Evolutionary conservation across 129 eudicot genomes (phyloP).

Genomic region (Artemisia annua): DNA sequence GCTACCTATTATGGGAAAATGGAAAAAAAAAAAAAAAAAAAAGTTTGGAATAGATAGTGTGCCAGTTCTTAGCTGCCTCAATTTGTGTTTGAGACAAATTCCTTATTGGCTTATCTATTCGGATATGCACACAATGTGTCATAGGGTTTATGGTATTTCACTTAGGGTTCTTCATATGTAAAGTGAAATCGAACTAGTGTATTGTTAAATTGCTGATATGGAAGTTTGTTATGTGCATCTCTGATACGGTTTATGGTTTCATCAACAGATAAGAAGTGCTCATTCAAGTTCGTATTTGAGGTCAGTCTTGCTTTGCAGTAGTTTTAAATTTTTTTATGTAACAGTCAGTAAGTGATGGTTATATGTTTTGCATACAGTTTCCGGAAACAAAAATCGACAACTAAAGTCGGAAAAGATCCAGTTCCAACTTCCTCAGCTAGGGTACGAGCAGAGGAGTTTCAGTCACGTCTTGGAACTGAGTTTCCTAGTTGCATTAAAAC

Average conservation of each 20-base stretch:
- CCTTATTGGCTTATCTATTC: background rate
- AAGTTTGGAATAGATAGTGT: background rate
- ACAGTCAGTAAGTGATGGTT: background rate
- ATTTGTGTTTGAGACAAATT: background rate
- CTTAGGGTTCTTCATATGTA: slow-evolving; percentile 5
- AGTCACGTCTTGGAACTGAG: slow-evolving; percentile 46
- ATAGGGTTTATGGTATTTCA: background rate
- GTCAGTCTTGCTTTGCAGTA: slow-evolving; percentile 32
- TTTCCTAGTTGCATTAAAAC: slow-evolving; percentile 55
- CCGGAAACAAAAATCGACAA: slow-evolving; percentile 30
- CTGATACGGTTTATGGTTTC: background rate
- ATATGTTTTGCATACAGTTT: slow-evolving; percentile 16
- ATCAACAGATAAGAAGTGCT: slow-evolving; percentile 45
- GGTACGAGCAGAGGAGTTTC: slow-evolving; percentile 57
- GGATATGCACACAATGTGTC: too few species aligned
- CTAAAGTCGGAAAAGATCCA: slow-evolving; percentile 25
- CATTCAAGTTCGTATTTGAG: slow-evolving; percentile 36
- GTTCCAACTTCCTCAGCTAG: slow-evolving; percentile 41
- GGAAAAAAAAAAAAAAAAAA: background rate
- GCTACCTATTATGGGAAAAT: background rate
- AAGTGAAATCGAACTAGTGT: background rate
- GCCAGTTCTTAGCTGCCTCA: background rate
- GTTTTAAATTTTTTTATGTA: background rate
- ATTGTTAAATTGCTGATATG: background rate
- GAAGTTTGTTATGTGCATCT: background rate